Base-by-base conservation (phyloP, 768 basidiomycete genomes). In the Russula sp. region DNA sequence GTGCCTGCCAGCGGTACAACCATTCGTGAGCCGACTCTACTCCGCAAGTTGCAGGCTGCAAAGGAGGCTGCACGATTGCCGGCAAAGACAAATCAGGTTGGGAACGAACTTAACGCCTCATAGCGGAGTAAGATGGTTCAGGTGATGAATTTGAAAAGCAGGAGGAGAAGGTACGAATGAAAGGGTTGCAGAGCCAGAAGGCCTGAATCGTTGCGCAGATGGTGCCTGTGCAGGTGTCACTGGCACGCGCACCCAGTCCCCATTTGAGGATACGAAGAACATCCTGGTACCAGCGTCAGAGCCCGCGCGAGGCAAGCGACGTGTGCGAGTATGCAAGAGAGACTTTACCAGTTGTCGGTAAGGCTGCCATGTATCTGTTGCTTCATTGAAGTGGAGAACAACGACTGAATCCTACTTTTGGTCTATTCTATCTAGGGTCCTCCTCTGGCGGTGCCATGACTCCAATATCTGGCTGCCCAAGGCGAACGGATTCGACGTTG, bases 171-270 rank as follows among this genome's bases (percentile, higher is more conserved):
- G 75, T 78, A 57, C 70, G 81, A 65, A 79, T 76, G 77, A 89
- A 92, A 75, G 92, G 92, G 75, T 77, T 95, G 42, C 93, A 93
- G 73, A 84, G 85, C 13, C 94, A 94, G 76, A 96, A 96, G 76
- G 93, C 93, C 54, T 80, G 93, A 61, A 94, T 96, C 64, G 94
- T 96, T 2, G 90, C 92, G 55, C 92, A 95, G 78, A 95, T 95
- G 93, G 91, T 86, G 3, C 88, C 88, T 26, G 79, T 79, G 76
- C 32, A 78, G 77, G 3, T 75, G 73, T 18, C n/a, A n/a, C n/a
- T n/a, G n/a, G n/a, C 70, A 68, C 38, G 71, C 71, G 1, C 67
- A 54, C 32, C 69, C 67, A 73, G 48, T 61, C 60, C 13, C 59
- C 64, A n/a, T 55, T 57, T 38, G 71, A 75, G 18, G 75, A 78